Conservation (phyloP, 129 eudicot species). For the Erigeron canadensis region DNA sequence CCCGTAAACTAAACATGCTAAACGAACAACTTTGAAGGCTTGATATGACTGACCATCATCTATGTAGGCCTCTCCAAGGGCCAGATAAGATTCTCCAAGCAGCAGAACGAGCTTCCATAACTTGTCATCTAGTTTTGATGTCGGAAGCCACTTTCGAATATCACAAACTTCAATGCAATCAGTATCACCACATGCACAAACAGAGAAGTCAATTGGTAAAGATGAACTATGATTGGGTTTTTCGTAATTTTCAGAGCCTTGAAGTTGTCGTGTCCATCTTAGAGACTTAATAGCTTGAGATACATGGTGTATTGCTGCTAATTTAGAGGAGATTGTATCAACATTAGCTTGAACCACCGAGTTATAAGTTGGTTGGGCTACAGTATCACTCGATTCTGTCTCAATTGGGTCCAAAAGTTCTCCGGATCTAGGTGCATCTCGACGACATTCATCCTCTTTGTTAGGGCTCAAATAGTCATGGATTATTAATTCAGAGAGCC, state of each 20-base stretch:
- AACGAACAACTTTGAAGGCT: slow-evolving; percentile 71
- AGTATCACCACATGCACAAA: slow-evolving; percentile 91
- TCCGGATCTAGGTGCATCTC: slow-evolving; percentile 24
- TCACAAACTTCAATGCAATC: slow-evolving; percentile 97
- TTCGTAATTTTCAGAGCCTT: slow-evolving; percentile 38
- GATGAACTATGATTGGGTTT: slow-evolving; percentile 31
- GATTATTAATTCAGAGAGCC: slow-evolving; percentile 46
- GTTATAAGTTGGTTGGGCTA: slow-evolving; percentile 27
- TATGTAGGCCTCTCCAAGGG: slow-evolving; percentile 84
- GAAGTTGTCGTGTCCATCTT: slow-evolving; percentile 76
- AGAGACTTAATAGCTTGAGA: slow-evolving; percentile 97
- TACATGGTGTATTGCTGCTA: slow-evolving; percentile 93
- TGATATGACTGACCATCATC: slow-evolving; percentile 73
- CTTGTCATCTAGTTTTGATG: slow-evolving; percentile 85
- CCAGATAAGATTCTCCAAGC: slow-evolving; percentile 97
- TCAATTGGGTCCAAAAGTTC: slow-evolving; percentile 30
- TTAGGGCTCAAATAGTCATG: slow-evolving; percentile 40
- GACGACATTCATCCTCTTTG: slow-evolving; percentile 24
- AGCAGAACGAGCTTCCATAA: slow-evolving; percentile 93
- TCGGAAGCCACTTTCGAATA: slow-evolving; percentile 92
- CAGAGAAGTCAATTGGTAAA: slow-evolving; percentile 52
- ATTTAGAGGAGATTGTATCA: slow-evolving; percentile 67
- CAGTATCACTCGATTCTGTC: slow-evolving; percentile 23
- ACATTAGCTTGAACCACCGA: slow-evolving; percentile 41
- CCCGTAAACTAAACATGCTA: slow-evolving; percentile 87